Evolutionary conservation across 2,329 filamentous ascomycete genomes (phyloP), one percentile per base, ranked within the genome.

Genomic region (Scleromitrula shiraiana): DNA sequence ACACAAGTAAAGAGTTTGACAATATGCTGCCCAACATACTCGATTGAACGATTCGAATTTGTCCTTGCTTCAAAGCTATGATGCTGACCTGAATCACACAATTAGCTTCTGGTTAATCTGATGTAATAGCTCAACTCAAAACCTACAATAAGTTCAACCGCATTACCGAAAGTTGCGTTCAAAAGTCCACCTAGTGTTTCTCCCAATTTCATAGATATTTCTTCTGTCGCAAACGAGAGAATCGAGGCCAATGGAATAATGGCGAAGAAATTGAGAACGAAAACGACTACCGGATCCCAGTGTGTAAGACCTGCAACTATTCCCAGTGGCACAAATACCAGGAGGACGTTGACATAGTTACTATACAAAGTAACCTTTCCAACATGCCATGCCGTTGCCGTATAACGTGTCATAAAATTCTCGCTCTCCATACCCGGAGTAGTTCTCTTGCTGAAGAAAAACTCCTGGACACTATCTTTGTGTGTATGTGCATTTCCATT

Each of bases 21-120:
- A 97, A 74, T 58, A 97, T 95, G 61, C 88, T 95, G 40, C 91
- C 91, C 26, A 97, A 80, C 89, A 97, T 96, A 54, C 88, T 95
- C 12, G 93, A 85, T 70, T 97, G 93, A 17, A 97, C 91, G 54
- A 97, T 90, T 58, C 91, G 82, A 62, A 96, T 94, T 70, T 98
- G 85, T 54, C 82, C 80, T 58, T 93, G 80, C 56, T 75, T 80
- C 37, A 98, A 76, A 19, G 93, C 93, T 53, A 97, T 84, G 57
- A 98, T 91, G 65, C 88, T 95, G 64, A 95, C 87, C 86, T 91
- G 62, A 27, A 2, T 15, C 20, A 4, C 22, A 27, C 7, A 6
- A 20, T 19, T 33, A 48, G 27, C 14, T 14, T 14, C 12, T 19
- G 5, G n/a, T 7, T 10, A 7, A 8, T 10, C 10, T 14, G 22